Percentiles rank a stretch among this genome's conserved stretches.
Evolutionary conservation across 768 basidiomycete genomes (phyloP).

Genomic region (Suillus tomentosus): DNA sequence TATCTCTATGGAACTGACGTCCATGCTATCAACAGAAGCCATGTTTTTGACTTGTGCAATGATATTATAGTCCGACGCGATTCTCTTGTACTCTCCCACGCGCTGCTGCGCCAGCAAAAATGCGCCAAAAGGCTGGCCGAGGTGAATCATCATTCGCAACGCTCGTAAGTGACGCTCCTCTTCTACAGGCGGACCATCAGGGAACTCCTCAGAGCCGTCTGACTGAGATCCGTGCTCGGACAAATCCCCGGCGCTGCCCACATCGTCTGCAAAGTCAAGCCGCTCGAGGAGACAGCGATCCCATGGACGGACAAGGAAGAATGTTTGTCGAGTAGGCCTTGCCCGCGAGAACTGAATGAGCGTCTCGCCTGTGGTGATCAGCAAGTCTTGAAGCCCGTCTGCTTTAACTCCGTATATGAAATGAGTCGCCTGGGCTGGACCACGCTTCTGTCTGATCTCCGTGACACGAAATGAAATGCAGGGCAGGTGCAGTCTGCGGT

Average conservation of each 20-base stretch:
- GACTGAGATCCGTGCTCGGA: not conserved
- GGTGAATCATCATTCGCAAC: not conserved
- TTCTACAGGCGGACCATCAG: not conserved
- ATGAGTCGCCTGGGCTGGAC: not conserved
- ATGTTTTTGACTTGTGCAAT: not conserved
- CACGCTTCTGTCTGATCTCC: not conserved
- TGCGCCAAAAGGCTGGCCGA: not conserved
- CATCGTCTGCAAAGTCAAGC: not conserved
- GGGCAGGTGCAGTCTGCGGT: slow-evolving; percentile 1
- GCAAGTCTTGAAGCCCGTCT: not conserved
- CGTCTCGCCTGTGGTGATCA: not conserved
- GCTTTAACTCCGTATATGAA: not conserved
- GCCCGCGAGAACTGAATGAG: not conserved
- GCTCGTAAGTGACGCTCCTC: not conserved
- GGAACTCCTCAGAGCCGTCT: not conserved
- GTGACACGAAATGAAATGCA: not conserved
- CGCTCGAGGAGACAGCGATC: not conserved
- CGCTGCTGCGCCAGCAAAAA: not conserved
- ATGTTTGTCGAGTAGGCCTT: not conserved
- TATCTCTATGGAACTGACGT: not conserved
- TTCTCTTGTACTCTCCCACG: slow-evolving; percentile 1
- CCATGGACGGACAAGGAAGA: slow-evolving; percentile 1
- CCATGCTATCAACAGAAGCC: not conserved
- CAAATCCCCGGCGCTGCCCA: not conserved
- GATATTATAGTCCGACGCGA: not conserved